Evolutionary conservation across 2,329 filamentous ascomycete genomes (phyloP), one percentile per base, ranked within the genome.

Genomic region (Phialemoniopsis sp.): DNA sequence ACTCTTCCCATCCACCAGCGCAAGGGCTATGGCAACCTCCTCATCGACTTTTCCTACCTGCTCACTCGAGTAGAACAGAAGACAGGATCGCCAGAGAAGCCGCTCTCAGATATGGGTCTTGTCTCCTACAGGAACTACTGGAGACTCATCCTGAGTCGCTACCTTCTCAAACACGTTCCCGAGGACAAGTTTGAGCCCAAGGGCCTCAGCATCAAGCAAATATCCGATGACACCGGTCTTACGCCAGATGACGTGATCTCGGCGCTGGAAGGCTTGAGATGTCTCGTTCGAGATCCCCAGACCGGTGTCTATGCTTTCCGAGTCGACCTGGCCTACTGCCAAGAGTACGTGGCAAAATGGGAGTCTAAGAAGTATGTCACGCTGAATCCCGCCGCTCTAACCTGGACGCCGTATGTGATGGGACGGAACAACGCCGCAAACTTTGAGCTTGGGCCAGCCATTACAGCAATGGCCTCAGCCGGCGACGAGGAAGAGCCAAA

Each of bases 121-220:
- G 91, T 97, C 4, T 97, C 91, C 3, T 98, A 98, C 58, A 82
- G 93, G 33, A 96, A 95, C 53, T 98, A 98, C 61, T 98, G 93
- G 93, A 84, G 93, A 15, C 70, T 95, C 9, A 75, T 95, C 3
- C 69, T 98, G 39, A 96, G 90, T 56, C 85, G 87, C 46, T 88
- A 95, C 50, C 73, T 98, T 7, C 69, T 90, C 29, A 65, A 83
- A 47, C 79, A 54, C 70, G 58, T 62, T 31, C 51, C 61, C 0
- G 55, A 62, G 17, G 60, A 62, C 18, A 60, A 56, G 39, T 45
- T 46, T 1, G 57, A 64, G 39, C 67, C 64, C 43, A 66, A 68
- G 9, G 75, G 76, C 2, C 62, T 83, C 14, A 83, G 78, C 46
- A 72, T 83, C 51, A 73, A 73, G 46, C 70, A 78, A 21, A 88